Evolutionary conservation across 78 protist species (phyloP).

Genomic region (Dictyostelium purpureum): DNA sequence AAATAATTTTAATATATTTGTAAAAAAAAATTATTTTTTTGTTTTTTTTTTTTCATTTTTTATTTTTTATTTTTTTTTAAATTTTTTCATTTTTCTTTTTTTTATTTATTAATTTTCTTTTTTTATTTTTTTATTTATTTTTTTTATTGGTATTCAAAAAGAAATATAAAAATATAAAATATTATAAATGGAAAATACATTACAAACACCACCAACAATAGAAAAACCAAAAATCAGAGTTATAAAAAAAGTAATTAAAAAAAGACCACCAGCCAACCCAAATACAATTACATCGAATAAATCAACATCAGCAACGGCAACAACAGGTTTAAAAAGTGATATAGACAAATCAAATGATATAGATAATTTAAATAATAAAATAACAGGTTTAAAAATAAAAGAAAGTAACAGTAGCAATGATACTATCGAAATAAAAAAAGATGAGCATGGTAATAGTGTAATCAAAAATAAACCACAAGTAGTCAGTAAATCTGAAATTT

Average conservation of each 20-base stretch:
- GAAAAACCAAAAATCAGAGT: constrained; percentile 58
- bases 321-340: no score
- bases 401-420: neutral
- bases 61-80: neutral
- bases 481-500: neutral
- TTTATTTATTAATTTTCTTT: neutral
- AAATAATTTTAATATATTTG: neutral
- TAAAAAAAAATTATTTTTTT: neutral
- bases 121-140: neutral
- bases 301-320: neutral
- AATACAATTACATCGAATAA: neutral
- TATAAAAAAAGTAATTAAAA: constrained; percentile 60
- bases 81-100: neutral
- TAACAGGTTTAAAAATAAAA: neutral
- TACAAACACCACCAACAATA: neutral
- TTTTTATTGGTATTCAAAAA: neutral
- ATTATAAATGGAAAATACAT: neutral
- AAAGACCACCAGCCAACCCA: neutral
- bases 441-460: no score
- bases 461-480: neutral
- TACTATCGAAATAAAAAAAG: neutral
- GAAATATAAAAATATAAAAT: no score
- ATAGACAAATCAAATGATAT: neutral
- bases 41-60: neutral
- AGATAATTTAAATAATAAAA: neutral